A percentile compares a stretch with the other conserved stretches of the same genome.
These are phyloP conservation scores for Drechmeria coniospora DNA, from an alignment of 2,329 filamentous ascomycete genomes.

Conservation along the genomic window DNA sequence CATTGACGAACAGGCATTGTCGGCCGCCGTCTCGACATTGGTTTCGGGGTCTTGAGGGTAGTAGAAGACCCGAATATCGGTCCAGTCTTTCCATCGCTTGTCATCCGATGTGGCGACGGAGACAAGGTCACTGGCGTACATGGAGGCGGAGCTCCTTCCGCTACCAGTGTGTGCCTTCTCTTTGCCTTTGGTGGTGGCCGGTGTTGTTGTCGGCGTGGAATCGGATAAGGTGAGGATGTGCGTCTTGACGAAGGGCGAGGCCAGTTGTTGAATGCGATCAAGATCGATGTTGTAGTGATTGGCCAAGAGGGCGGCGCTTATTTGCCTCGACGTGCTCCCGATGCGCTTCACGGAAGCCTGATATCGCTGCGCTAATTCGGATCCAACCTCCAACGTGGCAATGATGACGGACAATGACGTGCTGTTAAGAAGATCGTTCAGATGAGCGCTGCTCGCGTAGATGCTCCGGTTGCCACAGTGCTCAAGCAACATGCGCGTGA, in stretches of 20 bases:
- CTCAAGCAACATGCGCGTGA: slow-evolving; percentile 76
- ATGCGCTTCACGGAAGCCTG: slow-evolving; percentile 74
- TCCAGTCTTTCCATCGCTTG: slow-evolving; percentile 59
- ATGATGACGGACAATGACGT: slow-evolving; percentile 68
- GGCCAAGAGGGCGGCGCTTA: slow-evolving; percentile 58
- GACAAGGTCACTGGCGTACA: slow-evolving; percentile 74
- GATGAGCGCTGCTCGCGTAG: slow-evolving; percentile 80
- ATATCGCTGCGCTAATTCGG: slow-evolving; percentile 83
- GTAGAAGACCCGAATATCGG: slow-evolving; percentile 65
- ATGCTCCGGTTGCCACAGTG: slow-evolving; percentile 95
- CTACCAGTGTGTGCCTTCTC: slow-evolving; percentile 40
- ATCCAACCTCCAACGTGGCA: slow-evolving; percentile 61
- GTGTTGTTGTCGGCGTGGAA: slow-evolving; percentile 35
- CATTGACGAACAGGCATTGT: slow-evolving; percentile 24
- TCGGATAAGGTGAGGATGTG: slow-evolving; percentile 37
- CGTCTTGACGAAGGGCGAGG: slow-evolving; percentile 67
- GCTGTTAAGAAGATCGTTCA: slow-evolving; percentile 80
- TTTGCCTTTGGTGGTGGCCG: slow-evolving; percentile 55
- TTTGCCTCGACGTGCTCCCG: slow-evolving; percentile 44
- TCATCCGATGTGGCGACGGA: slow-evolving; percentile 50
- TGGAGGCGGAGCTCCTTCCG: slow-evolving; percentile 35
- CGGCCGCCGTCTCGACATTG: slow-evolving; percentile 6
- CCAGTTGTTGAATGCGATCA: slow-evolving; percentile 72
- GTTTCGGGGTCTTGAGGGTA: slow-evolving; percentile 37
- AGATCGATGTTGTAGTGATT: slow-evolving; percentile 73